Conservation (phyloP, 306 rosid genomes). For the Prunus mira region DNA sequence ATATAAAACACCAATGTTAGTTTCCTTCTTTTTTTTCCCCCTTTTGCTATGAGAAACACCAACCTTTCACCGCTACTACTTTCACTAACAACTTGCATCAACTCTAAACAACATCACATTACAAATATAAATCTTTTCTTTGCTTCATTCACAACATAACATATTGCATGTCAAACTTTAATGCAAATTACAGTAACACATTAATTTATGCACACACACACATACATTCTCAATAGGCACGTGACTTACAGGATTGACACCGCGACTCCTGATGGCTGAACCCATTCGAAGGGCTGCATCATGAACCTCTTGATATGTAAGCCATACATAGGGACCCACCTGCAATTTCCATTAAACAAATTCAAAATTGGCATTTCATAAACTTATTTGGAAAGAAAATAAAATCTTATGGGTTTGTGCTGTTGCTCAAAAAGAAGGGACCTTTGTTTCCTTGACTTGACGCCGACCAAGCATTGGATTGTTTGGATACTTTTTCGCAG, state of each 20-base stretch:
- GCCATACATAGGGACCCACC: constrained; percentile 52
- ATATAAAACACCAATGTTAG: background rate
- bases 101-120: background rate
- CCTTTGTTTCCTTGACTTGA: constrained; percentile 60
- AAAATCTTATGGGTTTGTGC: constrained; percentile 2
- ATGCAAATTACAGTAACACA: background rate
- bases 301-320: constrained; percentile 58
- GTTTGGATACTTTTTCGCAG: constrained; percentile 66
- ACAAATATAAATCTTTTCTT: too few relatives aligned
- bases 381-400: background rate
- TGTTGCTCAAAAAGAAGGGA: constrained; percentile 17
- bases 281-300: constrained; percentile 58
- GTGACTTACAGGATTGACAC: constrained; percentile 67
- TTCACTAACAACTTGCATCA: background rate
- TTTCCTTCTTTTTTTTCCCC: background rate
- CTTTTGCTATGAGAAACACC: background rate
- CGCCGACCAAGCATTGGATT: constrained; percentile 74
- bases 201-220: background rate
- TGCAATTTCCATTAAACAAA: constrained; percentile 16
- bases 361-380: background rate
- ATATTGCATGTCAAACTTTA: background rate
- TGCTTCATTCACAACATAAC: too few relatives aligned
- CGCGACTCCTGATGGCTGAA: constrained; percentile 63
- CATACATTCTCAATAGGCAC: background rate
- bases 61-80: background rate